Evolutionary conservation across 1,139 yeast genomes (phyloP).

Genomic region (Zygosaccharomyces sapae): DNA sequence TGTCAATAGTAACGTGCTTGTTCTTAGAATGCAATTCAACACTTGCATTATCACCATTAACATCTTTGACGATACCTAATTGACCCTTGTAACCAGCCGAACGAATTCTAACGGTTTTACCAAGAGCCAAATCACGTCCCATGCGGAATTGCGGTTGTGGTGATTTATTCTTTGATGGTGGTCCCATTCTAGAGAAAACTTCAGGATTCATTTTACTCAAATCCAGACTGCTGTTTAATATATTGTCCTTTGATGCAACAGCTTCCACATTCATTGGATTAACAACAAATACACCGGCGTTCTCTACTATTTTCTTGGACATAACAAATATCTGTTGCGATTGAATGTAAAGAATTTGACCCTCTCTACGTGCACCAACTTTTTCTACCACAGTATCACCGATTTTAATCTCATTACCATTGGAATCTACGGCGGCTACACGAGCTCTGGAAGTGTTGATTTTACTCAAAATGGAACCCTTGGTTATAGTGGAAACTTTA

Average conservation of each 20-base stretch:
- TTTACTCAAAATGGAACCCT: conserved; percentile 76
- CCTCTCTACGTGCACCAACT: conserved; percentile 78
- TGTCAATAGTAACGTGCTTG: conserved; percentile 80
- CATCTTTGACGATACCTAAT: conserved; percentile 88
- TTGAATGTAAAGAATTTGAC: conserved; percentile 81
- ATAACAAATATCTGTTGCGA: conserved; percentile 74
- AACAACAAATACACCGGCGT: conserved; percentile 86
- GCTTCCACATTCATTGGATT: conserved; percentile 75
- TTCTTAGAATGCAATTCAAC: conserved; percentile 90
- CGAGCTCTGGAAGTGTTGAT: conserved; percentile 60
- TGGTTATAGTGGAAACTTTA: conserved; percentile 63
- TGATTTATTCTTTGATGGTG: conserved; percentile 51
- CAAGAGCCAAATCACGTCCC: conserved; percentile 77
- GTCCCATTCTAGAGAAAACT: conserved; percentile 44
- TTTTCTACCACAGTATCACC: conserved; percentile 90
- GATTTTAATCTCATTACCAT: conserved; percentile 76
- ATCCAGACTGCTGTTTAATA: conserved; percentile 41
- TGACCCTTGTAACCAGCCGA: conserved; percentile 91
- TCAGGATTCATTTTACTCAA: conserved; percentile 83
- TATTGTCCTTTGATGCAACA: conserved; percentile 66
- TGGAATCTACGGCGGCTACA: conserved; percentile 79
- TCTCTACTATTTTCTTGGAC: conserved; percentile 73
- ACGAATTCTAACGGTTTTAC: conserved; percentile 80
- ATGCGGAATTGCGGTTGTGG: conserved; percentile 40
- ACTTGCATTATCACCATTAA: conserved; percentile 86